Evolutionary conservation across 768 basidiomycete genomes (phyloP).

Genomic region (Auricularia cornea): DNA sequence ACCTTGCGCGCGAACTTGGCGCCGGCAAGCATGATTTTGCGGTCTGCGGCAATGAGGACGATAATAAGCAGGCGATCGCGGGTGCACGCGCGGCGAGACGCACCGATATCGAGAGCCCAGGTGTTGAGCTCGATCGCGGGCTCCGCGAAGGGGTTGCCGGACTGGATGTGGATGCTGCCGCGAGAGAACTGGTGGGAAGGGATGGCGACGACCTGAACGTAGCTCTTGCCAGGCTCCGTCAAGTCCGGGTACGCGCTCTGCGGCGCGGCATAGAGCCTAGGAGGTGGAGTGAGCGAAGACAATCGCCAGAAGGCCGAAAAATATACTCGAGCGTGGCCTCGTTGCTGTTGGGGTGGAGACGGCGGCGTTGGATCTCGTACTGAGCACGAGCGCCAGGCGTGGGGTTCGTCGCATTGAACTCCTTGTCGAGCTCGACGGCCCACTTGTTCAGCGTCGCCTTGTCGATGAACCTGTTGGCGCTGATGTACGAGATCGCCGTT

Average conservation of each 20-base stretch:
- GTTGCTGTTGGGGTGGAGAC: not conserved
- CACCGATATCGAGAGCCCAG: not conserved
- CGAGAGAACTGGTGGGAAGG: conserved; percentile 5
- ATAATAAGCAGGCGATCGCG: too few species aligned
- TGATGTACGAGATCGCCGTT: not conserved
- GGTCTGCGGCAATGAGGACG: conserved; percentile 1
- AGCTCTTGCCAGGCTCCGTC: conserved; percentile 2
- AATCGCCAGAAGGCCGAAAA: not conserved
- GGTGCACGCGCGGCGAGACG: too few species aligned
- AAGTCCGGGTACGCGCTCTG: not conserved
- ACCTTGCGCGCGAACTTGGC: not conserved
- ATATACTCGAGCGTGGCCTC: conserved; percentile 1
- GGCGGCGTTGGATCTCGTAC: conserved; percentile 4
- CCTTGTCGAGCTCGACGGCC: not conserved
- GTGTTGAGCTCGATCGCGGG: not conserved
- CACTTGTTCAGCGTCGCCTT: not conserved
- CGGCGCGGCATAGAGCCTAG: not conserved
- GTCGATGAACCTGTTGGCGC: not conserved
- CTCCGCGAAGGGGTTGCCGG: not conserved
- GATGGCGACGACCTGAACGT: not conserved
- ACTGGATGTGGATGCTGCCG: not conserved
- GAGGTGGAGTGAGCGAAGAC: not conserved
- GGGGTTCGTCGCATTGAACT: not conserved
- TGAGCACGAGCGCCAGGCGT: not conserved
- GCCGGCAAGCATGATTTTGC: conserved; percentile 15